Evolutionary conservation across 169 alveolate genomes (phyloP).

Genomic region (Cryptosporidium andersoni): DNA sequence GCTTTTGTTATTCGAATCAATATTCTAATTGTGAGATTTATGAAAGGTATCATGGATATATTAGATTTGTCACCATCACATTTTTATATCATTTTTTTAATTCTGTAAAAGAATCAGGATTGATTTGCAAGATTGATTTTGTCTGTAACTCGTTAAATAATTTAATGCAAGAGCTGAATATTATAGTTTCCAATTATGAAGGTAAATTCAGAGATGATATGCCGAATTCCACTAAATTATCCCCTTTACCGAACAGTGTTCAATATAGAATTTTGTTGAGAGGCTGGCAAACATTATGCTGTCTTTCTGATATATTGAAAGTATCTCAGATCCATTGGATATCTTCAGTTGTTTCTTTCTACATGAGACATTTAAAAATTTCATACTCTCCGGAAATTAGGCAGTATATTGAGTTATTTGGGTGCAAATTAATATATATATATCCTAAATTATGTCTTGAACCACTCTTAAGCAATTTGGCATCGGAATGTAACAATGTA

Average conservation of each 20-base stretch:
- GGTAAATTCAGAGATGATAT: neutral
- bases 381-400: slow-evolving; percentile 55
- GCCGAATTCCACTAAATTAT: slow-evolving; percentile 18
- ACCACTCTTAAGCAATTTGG: slow-evolving; percentile 1
- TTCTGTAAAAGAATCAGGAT: slow-evolving; percentile 13
- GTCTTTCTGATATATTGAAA: slow-evolving; percentile 63
- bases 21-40: slow-evolving; percentile 54
- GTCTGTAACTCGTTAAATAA: no score
- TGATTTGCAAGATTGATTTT: slow-evolving; percentile 19
- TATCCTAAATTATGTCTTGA: slow-evolving; percentile 32
- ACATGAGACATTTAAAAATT: slow-evolving; percentile 15
- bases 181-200: no score
- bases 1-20: neutral
- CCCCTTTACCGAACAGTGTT: slow-evolving; percentile 75
- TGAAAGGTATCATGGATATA: slow-evolving; percentile 33
- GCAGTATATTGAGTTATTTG: slow-evolving; percentile 59
- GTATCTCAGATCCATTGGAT: neutral
- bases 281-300: slow-evolving; percentile 73
- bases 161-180: slow-evolving; percentile 56
- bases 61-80: slow-evolving; percentile 25
- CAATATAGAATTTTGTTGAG: slow-evolving; percentile 73
- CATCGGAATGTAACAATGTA: slow-evolving; percentile 21
- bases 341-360: slow-evolving; percentile 14
- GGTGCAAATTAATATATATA: slow-evolving; percentile 20
- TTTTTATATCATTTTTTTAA: slow-evolving; percentile 66